phyloP scores from a whole-genome alignment of 805 yeast genomes.

The Clavispora fructus region DNA sequence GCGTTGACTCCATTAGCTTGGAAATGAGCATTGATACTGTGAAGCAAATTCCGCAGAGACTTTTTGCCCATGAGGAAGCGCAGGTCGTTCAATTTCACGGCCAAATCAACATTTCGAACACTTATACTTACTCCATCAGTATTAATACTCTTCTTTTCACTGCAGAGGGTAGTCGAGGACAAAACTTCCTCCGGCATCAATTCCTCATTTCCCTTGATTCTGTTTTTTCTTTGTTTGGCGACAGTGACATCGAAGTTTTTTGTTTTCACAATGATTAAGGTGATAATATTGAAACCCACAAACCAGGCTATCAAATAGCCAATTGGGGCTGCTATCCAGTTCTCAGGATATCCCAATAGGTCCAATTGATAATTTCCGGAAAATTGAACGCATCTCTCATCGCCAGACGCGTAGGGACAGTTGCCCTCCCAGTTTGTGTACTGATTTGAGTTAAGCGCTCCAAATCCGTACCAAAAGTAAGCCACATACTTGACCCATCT shows the following conservation, averaged over 20 bases:
- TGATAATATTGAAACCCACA: slow-evolving; percentile 46
- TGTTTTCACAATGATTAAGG: slow-evolving; percentile 43
- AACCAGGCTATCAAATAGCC: slow-evolving; percentile 55
- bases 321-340: slow-evolving; percentile 66
- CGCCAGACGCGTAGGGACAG: slow-evolving; percentile 43
- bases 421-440: slow-evolving; percentile 58
- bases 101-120: slow-evolving; percentile 8
- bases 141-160: not conserved
- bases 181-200: not conserved
- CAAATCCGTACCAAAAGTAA: slow-evolving; percentile 75
- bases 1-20: slow-evolving; percentile 57
- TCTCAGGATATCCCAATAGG: slow-evolving; percentile 53
- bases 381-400: slow-evolving; percentile 34
- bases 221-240: slow-evolving; percentile 36
- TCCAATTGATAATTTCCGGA: slow-evolving; percentile 51
- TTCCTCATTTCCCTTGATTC: slow-evolving; percentile 21
- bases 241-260: slow-evolving; percentile 50
- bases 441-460: slow-evolving; percentile 60
- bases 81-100: slow-evolving; percentile 11
- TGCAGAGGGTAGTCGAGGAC: not conserved
- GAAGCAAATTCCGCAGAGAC: slow-evolving; percentile 20
- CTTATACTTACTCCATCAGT: slow-evolving; percentile 4
- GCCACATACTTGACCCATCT: slow-evolving; percentile 79
- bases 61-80: slow-evolving; percentile 5
- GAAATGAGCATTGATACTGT: slow-evolving; percentile 47